A percentile compares a stretch with the other conserved stretches of the same genome.
Conservation (phyloP, 2,329 filamentous ascomycete species). For the Teratosphaeria pseudoeucalypti region DNA sequence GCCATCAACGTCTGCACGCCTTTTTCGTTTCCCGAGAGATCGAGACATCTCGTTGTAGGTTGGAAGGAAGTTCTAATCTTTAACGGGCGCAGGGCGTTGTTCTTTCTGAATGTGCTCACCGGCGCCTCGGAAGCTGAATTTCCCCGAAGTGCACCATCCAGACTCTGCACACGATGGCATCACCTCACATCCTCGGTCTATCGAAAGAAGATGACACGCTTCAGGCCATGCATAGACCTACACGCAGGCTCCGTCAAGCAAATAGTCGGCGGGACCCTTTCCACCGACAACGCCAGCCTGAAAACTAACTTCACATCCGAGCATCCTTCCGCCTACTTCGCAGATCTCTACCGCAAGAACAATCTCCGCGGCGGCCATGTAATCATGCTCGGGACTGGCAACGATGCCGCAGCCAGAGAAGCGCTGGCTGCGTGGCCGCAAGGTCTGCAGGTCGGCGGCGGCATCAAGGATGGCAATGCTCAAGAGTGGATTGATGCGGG, state of each 20-base stretch:
- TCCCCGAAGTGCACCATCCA: neutral
- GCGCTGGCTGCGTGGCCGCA: slow-evolving; percentile 69
- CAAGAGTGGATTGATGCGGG: slow-evolving; percentile 75
- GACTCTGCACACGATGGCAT: neutral
- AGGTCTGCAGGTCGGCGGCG: slow-evolving; percentile 83
- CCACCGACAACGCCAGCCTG: slow-evolving; percentile 35
- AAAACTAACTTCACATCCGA: slow-evolving; percentile 90
- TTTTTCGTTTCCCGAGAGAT: slow-evolving; percentile 37
- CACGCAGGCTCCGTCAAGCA: slow-evolving; percentile 98
- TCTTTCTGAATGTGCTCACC: slow-evolving; percentile 1
- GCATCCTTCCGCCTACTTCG: slow-evolving; percentile 71
- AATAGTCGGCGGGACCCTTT: slow-evolving; percentile 90
- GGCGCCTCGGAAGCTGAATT: neutral
- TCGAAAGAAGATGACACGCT: slow-evolving; percentile 65
- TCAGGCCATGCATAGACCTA: slow-evolving; percentile 92
- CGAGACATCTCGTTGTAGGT: slow-evolving; percentile 25
- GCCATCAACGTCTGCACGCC: slow-evolving; percentile 16
- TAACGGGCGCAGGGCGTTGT: neutral
- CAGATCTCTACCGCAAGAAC: slow-evolving; percentile 67
- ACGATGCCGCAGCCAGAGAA: slow-evolving; percentile 67
- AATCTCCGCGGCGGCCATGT: slow-evolving; percentile 73
- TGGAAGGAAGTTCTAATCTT: neutral
- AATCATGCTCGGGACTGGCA: slow-evolving; percentile 89
- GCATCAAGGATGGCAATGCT: slow-evolving; percentile 79
- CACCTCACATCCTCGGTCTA: neutral